Evolutionary conservation across 2,329 filamentous ascomycete genomes (phyloP).

Genomic region (Colletotrichum orchidophilum): DNA sequence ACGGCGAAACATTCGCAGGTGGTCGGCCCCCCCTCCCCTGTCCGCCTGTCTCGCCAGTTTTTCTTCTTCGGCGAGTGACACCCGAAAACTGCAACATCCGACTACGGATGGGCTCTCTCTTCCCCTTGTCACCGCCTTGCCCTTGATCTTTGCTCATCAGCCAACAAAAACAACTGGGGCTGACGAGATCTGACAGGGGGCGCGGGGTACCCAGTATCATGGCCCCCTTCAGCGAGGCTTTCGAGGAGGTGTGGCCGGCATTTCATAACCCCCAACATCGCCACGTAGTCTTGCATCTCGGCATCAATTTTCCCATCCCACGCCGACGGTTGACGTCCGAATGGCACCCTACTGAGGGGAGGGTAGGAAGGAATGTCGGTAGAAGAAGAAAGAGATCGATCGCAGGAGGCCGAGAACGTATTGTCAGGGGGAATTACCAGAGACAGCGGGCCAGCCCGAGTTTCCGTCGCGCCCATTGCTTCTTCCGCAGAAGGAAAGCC

Average conservation of each 20-base stretch:
- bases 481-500: background rate
- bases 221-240: background rate
- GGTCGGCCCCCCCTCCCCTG: constrained; percentile 7
- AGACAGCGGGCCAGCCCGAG: constrained; percentile 18
- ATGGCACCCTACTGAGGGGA: background rate
- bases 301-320: background rate
- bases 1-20: background rate
- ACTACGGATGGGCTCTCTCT: background rate
- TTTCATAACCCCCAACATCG: background rate
- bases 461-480: background rate
- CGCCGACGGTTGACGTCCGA: background rate
- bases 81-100: constrained; percentile 23
- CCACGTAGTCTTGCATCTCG: background rate
- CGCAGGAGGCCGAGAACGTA: constrained; percentile 8
- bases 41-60: constrained; percentile 14
- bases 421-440: background rate
- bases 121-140: constrained; percentile 18
- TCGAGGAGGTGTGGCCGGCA: background rate
- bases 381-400: background rate
- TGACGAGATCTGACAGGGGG: background rate
- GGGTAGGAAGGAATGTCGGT: background rate
- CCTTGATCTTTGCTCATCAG: constrained; percentile 9
- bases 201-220: background rate
- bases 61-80: constrained; percentile 10
- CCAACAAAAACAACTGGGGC: constrained; percentile 18